Evolutionary conservation across 805 yeast species (phyloP), one percentile per base, ranked within the genome.

Genomic region (Yamadazyma tumulicola): DNA sequence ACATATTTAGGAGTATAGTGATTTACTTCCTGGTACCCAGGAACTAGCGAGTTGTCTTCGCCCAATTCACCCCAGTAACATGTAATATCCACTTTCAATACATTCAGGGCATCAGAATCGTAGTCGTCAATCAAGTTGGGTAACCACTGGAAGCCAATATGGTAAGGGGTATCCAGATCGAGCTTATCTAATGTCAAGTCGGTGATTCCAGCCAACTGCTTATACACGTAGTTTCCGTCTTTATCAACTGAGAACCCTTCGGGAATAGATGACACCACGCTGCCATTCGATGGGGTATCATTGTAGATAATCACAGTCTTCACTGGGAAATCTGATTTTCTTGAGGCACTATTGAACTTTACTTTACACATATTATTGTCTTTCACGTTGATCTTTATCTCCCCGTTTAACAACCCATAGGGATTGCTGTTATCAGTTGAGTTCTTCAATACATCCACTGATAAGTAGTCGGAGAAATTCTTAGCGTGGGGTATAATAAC

Each of bases 1-100:
- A 79, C 71, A 54, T 75, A 74, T 15, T 66, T 57, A 1, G 95
- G 94, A 1, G 85, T 63, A 50, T 76, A 86, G 43, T 75, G 74
- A 23, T 81, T 49, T 26, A 87, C 52, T 50, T 88, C 95, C 38
- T 75, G 79, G 43, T 69, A 77, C 1, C 93, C 88, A 1, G 94
- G 88, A 4, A 85, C 55, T 38, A 69, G 71, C n/a, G 39, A 34
- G 8, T 41, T 32, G 12, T 45, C 48, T 12, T 42, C 41, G 22
- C 77, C 78, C 52, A 77, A 75, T 45, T 87, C 94, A 6, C 86
- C 84, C 89, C 91, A 88, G 49, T 64, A 77, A 52, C 96, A 88
- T 16, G 74, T 66, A 6, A 87, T 69, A 6, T 63, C 55, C 1
- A 87, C 69, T 6, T 79, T 81, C 32, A 86, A 56, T 23, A 37